These are phyloP conservation scores for Leptodontidium sp. DNA, from an alignment of 2,329 filamentous ascomycete species.

Conservation along the genomic window DNA sequence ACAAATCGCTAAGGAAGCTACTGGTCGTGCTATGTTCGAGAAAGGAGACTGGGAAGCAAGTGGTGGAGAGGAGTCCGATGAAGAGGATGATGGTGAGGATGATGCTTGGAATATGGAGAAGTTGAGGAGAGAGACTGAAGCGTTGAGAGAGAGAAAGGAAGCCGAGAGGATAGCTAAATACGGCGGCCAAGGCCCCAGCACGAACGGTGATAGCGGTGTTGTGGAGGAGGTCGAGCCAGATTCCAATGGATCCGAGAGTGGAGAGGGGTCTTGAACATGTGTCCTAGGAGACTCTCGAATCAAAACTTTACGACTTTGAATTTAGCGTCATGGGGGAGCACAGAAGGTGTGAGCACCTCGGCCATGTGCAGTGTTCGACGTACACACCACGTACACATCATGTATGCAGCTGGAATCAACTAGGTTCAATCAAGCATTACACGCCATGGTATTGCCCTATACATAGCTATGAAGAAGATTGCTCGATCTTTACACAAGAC, in stretches of 20 bases:
- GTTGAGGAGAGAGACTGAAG: conserved; percentile 85
- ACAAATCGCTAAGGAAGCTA: conserved; percentile 91
- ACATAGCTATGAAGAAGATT: conserved; percentile 9
- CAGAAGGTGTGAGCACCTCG: neutral
- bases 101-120: conserved; percentile 81
- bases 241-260: conserved; percentile 19
- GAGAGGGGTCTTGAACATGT: conserved; percentile 7
- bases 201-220: conserved; percentile 18
- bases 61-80: conserved; percentile 59
- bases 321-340: conserved; percentile 24
- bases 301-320: conserved; percentile 25
- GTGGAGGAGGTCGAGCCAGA: conserved; percentile 14
- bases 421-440: conserved; percentile 3
- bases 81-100: conserved; percentile 56
- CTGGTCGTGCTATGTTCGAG: conserved; percentile 93
- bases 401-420: conserved; percentile 9
- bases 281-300: neutral
- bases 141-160: conserved; percentile 76
- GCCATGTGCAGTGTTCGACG: neutral
- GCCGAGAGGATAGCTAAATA: conserved; percentile 66
- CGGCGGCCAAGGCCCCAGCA: conserved; percentile 13
- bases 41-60: conserved; percentile 88
- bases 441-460: neutral
- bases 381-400: neutral
- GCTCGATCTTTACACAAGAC: neutral